Percentiles rank a stretch among this genome's conserved stretches.
phyloP scores from a whole-genome alignment of 148 eudicot genomes.

The Amaranthus hypochondriacus region DNA sequence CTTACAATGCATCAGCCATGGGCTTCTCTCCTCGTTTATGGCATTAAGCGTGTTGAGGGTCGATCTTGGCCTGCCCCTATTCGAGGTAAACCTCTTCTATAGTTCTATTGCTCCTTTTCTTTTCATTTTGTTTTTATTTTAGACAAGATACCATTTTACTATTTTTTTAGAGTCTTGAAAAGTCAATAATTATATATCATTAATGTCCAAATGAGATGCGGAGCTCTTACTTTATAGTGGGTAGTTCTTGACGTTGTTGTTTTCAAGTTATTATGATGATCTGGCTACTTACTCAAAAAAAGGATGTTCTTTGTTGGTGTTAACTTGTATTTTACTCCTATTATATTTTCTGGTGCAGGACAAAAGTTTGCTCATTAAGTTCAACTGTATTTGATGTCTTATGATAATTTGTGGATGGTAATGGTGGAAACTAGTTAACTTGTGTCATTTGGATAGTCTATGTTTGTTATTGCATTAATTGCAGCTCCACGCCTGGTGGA shows the following conservation, averaged over 20 bases:
- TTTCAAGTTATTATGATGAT: not conserved
- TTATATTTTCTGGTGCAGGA: not conserved
- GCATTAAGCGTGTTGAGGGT: conserved; percentile 91
- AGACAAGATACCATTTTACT: no score
- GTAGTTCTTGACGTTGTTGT: not conserved
- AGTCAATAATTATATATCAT: not conserved
- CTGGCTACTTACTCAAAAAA: not conserved
- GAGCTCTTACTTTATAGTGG: conserved; percentile 1
- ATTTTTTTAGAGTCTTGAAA: no score
- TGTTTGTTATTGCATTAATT: not conserved
- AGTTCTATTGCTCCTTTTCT: no score
- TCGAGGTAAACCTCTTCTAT: conserved; percentile 37
- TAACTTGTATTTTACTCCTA: not conserved
- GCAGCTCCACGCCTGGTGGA: no score
- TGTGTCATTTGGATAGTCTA: not conserved
- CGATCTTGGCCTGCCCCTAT: conserved; percentile 98
- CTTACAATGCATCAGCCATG: conserved; percentile 97
- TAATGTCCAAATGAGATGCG: not conserved
- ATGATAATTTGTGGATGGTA: not conserved
- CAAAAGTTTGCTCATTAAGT: not conserved
- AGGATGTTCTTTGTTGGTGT: conserved; percentile 1
- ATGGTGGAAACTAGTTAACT: not conserved
- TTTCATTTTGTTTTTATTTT: no score
- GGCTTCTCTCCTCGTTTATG: conserved; percentile 90
- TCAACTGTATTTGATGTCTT: not conserved